Evolutionary conservation across 495 filamentous ascomycete species (phyloP).

Genomic region (Bacidia gigantensis): DNA sequence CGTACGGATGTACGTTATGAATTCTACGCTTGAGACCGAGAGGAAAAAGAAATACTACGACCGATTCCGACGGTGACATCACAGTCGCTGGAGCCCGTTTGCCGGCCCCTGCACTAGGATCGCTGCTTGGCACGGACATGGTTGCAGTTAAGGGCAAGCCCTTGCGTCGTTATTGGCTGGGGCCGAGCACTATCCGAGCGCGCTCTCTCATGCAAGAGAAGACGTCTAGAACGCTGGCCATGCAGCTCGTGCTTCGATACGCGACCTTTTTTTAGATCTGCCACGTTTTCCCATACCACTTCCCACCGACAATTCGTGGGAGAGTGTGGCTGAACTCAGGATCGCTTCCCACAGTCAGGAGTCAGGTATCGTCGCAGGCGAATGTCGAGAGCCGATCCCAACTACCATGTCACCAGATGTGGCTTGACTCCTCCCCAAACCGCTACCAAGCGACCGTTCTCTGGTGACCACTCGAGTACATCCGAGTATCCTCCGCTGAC

Average conservation of each 20-base stretch:
- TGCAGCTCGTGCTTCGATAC: background rate
- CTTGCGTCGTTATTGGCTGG: background rate
- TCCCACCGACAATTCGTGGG: no score
- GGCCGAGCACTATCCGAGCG: background rate
- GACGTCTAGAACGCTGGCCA: background rate
- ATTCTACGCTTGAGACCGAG: no score
- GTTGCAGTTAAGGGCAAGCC: background rate
- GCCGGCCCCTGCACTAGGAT: no score
- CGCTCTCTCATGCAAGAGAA: background rate
- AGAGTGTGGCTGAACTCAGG: background rate
- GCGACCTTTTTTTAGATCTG: background rate
- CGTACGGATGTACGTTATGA: background rate
- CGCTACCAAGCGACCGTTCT: background rate
- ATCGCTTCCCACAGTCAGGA: no score
- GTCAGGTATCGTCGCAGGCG: background rate
- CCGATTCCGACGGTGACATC: background rate
- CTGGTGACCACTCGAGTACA: background rate
- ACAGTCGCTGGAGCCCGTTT: background rate
- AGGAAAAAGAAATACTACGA: background rate
- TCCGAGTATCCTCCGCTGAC: background rate
- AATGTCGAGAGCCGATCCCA: background rate
- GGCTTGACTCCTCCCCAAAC: background rate
- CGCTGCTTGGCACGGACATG: no score
- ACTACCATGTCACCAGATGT: background rate
- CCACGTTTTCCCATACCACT: background rate